Base-by-base conservation (phyloP, 2,329 filamentous ascomycete species). In the Stachybotrys chartarum region DNA sequence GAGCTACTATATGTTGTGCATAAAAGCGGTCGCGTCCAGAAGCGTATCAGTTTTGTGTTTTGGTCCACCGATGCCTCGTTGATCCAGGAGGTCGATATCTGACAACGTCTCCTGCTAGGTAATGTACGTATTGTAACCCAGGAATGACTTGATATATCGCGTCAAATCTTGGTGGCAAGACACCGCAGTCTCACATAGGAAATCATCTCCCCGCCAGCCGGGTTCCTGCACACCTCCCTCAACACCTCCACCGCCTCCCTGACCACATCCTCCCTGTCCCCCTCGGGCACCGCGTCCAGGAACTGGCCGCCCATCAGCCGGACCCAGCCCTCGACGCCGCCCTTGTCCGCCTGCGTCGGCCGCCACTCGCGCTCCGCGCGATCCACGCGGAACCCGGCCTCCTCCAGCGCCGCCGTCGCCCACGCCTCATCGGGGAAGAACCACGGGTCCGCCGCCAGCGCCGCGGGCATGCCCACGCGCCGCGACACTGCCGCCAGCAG, bases 381-480 rank as follows among this genome's bases (percentile, higher is more conserved):
- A 61, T 82, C 77, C 4, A 85, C 69, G 55, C 66, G 64, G 69
- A 76, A 80, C 30, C 77, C 78, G 17, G 74, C 76, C 1, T 75
- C 74, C 51, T 71, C 68, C 24, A 73, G 65, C 58, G 78, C 71
- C 57, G 75, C 62, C 35, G 61, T 68, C 66, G 82, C 78, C 84
- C 84, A 87, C 0, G 60, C 66, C 63, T 85, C 83, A 59, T 85
- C 83, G 0, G 86, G 84, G 66, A 90, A 90, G 68, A 87, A 90
- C 87, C 87, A 90, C 5, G 87, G 86, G 58, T 80, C 79, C 0
- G 72, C 75, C 14, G 74, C 76, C 18, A 72, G 58, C 0, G 81
- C 80, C 10, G 71, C 68, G n/a, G 71, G 63, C 1, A 85, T 60
- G 0, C 80, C 73, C 0, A 84, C 65, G 1, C 81, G 78, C 1